Evolutionary conservation across 371 early-diverging fungal species (phyloP).

Genomic region (Mortierella sp.): DNA sequence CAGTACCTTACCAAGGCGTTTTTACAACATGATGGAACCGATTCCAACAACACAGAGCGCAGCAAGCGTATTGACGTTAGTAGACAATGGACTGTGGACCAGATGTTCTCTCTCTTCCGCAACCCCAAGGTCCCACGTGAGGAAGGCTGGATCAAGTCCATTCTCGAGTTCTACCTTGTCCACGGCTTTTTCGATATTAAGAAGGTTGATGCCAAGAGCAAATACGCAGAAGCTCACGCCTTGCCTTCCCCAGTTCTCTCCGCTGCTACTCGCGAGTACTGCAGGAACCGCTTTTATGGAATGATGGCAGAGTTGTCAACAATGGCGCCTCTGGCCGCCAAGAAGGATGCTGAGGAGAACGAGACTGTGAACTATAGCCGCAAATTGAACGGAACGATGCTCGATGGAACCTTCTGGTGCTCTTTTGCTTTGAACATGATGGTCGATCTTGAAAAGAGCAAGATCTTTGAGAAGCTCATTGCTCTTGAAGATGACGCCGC

Average conservation of each 20-base stretch:
- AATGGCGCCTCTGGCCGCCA: conserved; percentile 61
- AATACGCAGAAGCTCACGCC: conserved; percentile 55
- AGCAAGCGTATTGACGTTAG: conserved; percentile 62
- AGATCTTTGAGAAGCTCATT: conserved; percentile 54
- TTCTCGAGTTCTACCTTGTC: conserved; percentile 76
- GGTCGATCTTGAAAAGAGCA: conserved; percentile 62
- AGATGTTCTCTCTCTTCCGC: conserved; percentile 81
- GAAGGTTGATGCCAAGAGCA: conserved; percentile 57
- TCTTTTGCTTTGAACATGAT: conserved; percentile 67
- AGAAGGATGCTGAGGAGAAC: conserved; percentile 58
- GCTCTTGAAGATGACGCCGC: conserved; percentile 47
- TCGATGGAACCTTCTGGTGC: conserved; percentile 75
- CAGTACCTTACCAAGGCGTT: conserved; percentile 78
- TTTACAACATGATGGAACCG: conserved; percentile 58
- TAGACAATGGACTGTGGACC: conserved; percentile 86
- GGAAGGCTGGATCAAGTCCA: conserved; percentile 73
- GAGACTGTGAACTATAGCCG: conserved; percentile 60
- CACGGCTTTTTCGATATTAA: conserved; percentile 80
- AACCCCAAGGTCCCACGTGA: conserved; percentile 80
- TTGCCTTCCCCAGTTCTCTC: conserved; percentile 72
- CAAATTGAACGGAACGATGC: conserved; percentile 67
- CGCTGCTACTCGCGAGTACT: conserved; percentile 63
- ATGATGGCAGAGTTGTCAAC: conserved; percentile 77
- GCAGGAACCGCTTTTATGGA: conserved; percentile 71
- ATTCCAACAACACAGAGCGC: conserved; percentile 36